Evolutionary conservation across 345 rosid genomes (phyloP).

Genomic region (Kandelia obovata): DNA sequence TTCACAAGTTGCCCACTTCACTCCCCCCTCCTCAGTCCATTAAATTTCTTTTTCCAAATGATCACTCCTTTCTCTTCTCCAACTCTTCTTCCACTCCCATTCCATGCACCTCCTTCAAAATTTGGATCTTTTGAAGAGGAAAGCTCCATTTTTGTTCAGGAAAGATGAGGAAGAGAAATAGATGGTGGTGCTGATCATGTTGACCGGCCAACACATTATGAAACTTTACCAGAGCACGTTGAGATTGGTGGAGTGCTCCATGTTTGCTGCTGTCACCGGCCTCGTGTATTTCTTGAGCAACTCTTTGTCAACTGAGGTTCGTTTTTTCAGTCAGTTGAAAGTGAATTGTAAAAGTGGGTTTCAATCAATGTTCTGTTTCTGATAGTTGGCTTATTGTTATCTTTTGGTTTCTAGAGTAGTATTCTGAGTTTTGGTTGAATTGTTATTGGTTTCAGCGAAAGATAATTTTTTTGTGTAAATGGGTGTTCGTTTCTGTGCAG

Average conservation of each 20-base stretch:
- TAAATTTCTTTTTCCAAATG: background rate
- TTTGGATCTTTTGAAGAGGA: slow-evolving; percentile 30
- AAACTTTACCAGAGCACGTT: slow-evolving; percentile 60
- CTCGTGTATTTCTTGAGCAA: slow-evolving; percentile 85
- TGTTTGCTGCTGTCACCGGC: slow-evolving; percentile 86
- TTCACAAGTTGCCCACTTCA: background rate
- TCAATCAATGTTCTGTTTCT: background rate
- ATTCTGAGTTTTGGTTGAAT: background rate
- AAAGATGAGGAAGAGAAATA: slow-evolving; percentile 22
- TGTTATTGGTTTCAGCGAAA: too few relatives aligned
- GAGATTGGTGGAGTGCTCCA: slow-evolving; percentile 87
- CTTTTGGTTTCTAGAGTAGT: background rate
- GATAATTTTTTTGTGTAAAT: too few relatives aligned
- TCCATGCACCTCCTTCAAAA: slow-evolving; percentile 28
- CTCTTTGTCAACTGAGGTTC: slow-evolving; percentile 82
- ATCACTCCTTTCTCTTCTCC: background rate
- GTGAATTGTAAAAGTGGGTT: background rate
- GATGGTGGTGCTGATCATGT: background rate
- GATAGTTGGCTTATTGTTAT: background rate
- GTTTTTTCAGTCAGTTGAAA: background rate
- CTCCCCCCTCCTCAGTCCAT: background rate
- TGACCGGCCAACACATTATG: slow-evolving; percentile 18
- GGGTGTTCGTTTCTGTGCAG: slow-evolving; percentile 28
- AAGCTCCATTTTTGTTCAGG: slow-evolving; percentile 27
- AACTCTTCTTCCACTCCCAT: slow-evolving; percentile 9